phyloP scores from a whole-genome alignment of 352 stramenopile genomes.

The Globisporangium yorkense region DNA sequence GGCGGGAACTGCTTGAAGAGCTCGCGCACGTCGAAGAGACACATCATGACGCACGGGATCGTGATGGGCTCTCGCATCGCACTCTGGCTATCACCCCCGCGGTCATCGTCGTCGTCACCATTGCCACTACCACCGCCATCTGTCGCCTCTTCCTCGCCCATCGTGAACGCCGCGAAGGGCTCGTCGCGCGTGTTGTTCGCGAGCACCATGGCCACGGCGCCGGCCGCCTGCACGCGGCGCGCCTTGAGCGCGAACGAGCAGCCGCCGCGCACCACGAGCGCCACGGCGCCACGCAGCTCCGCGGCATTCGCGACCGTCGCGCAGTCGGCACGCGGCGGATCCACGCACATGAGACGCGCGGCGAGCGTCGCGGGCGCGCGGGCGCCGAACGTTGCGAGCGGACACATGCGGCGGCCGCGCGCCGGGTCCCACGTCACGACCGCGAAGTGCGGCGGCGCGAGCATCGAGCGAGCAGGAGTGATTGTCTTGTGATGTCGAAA shows the following conservation, averaged over 20 bases:
- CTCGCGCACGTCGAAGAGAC: conserved; percentile 45
- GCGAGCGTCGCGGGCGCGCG: conserved; percentile 20
- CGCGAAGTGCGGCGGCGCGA: conserved; percentile 20
- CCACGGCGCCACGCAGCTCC: conserved; percentile 43
- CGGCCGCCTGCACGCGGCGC: conserved; percentile 41
- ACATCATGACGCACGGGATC: conserved; percentile 70
- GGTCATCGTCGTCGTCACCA: background rate
- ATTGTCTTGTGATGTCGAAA: too few relatives aligned
- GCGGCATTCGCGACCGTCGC: conserved; percentile 35
- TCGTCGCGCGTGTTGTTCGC: conserved; percentile 30
- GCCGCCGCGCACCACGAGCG: conserved; percentile 57
- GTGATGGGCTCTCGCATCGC: conserved; percentile 12
- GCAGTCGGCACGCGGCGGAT: conserved; percentile 55
- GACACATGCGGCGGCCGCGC: conserved; percentile 32
- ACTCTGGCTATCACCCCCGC: too few relatives aligned
- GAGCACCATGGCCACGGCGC: conserved; percentile 45
- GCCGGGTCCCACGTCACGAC: conserved; percentile 55
- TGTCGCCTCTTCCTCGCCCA: conserved; percentile 20
- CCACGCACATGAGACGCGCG: conserved; percentile 40
- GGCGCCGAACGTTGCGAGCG: conserved; percentile 56
- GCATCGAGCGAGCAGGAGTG: too few relatives aligned
- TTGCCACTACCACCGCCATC: too few relatives aligned
- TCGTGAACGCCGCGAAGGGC: conserved; percentile 52
- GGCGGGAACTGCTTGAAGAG: conserved; percentile 60
- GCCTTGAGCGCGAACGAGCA: conserved; percentile 70